Percentiles rank a stretch among this genome's conserved stretches.
Evolutionary conservation across 306 rosid species (phyloP).

Genomic region (Glycine soja): DNA sequence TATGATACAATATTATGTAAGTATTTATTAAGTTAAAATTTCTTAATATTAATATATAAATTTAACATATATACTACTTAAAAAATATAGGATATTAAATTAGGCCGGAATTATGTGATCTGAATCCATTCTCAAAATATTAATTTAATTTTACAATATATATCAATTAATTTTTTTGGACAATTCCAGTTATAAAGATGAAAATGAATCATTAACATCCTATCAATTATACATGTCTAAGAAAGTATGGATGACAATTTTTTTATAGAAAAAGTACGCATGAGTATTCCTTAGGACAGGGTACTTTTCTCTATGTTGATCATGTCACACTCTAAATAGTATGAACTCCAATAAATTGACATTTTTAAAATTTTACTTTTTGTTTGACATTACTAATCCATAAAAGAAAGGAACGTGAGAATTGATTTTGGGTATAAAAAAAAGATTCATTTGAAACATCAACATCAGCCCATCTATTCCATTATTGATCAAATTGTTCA

Average conservation of each 20-base stretch:
- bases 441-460: constrained; percentile 20
- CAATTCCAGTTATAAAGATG: too few species aligned
- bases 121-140: too few species aligned
- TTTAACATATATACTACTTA: too few species aligned
- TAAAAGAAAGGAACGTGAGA: constrained; percentile 2
- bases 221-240: background rate
- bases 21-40: background rate
- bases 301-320: constrained; percentile 24
- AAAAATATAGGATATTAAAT: too few species aligned
- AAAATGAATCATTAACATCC: background rate
- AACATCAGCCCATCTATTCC: background rate
- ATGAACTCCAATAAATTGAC: background rate
- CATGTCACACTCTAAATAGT: constrained; percentile 23
- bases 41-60: too few species aligned
- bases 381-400: background rate
- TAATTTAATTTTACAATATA: too few species aligned
- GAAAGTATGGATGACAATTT: background rate
- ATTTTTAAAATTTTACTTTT: background rate
- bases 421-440: background rate
- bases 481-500: constrained; percentile 6
- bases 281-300: constrained; percentile 11
- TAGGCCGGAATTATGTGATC: too few species aligned
- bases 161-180: too few species aligned
- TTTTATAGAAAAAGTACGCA: background rate
- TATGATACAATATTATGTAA: background rate